A percentile compares a stretch with the other conserved stretches of the same genome.
These are phyloP conservation scores for Trametes elegans DNA, from an alignment of 768 basidiomycete genomes.

Conservation along the genomic window DNA sequence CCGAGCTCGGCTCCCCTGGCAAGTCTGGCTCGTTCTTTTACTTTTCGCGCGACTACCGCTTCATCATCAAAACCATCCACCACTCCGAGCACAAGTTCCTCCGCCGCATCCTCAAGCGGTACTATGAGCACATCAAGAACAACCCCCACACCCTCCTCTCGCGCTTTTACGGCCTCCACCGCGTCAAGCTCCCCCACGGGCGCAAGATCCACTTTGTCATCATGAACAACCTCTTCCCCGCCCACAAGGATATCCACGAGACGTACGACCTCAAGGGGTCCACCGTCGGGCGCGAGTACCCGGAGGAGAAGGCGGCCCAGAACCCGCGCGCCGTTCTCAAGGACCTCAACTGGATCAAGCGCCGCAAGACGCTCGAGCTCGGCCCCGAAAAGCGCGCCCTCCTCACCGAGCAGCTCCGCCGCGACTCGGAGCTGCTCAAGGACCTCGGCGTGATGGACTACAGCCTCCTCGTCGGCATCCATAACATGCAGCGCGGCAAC, in stretches of 20 bases:
- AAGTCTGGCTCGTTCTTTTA: slow-evolving; percentile 99
- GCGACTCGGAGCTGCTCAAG: slow-evolving; percentile 86
- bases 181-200: slow-evolving; percentile 93
- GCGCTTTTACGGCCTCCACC: slow-evolving; percentile 94
- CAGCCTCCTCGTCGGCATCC: slow-evolving; percentile 89
- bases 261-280: slow-evolving; percentile 97
- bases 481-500: slow-evolving; percentile 89
- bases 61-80: slow-evolving; percentile 99
- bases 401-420: slow-evolving; percentile 84
- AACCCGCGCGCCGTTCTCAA: slow-evolving; percentile 92
- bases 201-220: slow-evolving; percentile 98
- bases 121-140: slow-evolving; percentile 79
- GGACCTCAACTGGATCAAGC: slow-evolving; percentile 94
- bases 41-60: slow-evolving; percentile 97
- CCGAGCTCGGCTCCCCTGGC: slow-evolving; percentile 95
- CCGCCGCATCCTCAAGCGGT: slow-evolving; percentile 75
- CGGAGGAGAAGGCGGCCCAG: slow-evolving; percentile 72
- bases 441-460: slow-evolving; percentile 93
- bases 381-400: slow-evolving; percentile 94
- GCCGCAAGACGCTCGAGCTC: slow-evolving; percentile 74
- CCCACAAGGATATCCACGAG: slow-evolving; percentile 96
- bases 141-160: slow-evolving; percentile 95
- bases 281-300: slow-evolving; percentile 83
- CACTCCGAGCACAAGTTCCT: slow-evolving; percentile 95
- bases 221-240: slow-evolving; percentile 99